Conservation (phyloP, 176 grass and related monocot species). For the Stipa capillata region DNA sequence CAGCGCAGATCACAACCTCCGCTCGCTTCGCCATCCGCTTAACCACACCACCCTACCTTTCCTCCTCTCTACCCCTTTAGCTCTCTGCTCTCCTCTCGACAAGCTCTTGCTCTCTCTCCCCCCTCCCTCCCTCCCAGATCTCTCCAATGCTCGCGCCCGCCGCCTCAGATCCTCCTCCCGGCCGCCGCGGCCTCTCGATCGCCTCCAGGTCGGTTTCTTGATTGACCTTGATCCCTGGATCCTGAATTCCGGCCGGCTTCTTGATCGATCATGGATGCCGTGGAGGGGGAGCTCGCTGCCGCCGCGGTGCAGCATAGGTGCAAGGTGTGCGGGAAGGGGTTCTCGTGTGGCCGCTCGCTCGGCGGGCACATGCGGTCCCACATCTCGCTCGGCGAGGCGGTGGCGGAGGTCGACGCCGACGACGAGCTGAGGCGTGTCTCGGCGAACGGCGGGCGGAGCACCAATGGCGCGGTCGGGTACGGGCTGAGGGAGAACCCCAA, state of each 20-base stretch:
- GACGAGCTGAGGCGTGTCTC: background rate
- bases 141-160: conserved; percentile 12
- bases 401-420: background rate
- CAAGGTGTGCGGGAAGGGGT: conserved; percentile 58
- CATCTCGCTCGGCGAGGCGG: conserved; percentile 30
- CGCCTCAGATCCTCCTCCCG: conserved; percentile 9
- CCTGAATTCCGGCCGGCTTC: background rate
- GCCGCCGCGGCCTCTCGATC: background rate
- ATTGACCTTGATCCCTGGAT: background rate
- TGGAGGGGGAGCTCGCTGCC: conserved; percentile 21
- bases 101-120: conserved; percentile 11
- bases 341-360: conserved; percentile 47
- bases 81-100: conserved; percentile 32
- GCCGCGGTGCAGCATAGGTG: conserved; percentile 31
- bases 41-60: conserved; percentile 38
- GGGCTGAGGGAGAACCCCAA: conserved; percentile 68
- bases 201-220: background rate
- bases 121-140: no score
- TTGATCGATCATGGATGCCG: conserved; percentile 9
- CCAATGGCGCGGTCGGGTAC: conserved; percentile 27
- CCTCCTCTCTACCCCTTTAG: conserved; percentile 43
- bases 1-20: conserved; percentile 40
- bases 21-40: conserved; percentile 34
- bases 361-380: conserved; percentile 72
- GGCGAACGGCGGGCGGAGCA: background rate